These are phyloP conservation scores for Polygonum aviculare DNA, from an alignment of 148 eudicot species.

Conservation along the genomic window DNA sequence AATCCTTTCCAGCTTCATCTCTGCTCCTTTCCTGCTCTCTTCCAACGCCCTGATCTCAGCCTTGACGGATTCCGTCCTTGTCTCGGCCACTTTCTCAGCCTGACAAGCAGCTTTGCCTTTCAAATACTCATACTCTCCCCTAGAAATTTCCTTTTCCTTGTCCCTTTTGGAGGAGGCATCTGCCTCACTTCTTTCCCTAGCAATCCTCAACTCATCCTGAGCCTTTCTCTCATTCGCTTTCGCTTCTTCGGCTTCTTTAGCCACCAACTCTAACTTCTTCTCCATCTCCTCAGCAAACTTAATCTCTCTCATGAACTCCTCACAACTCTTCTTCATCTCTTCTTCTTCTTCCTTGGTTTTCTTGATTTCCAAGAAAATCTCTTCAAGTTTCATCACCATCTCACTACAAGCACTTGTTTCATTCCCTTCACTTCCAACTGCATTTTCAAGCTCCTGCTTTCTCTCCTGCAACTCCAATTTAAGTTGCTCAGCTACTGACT, in stretches of 20 bases:
- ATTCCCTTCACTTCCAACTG: slow-evolving; percentile 25
- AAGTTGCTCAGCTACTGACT: slow-evolving; percentile 20
- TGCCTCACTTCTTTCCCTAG: slow-evolving; percentile 17
- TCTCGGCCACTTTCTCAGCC: slow-evolving; percentile 32
- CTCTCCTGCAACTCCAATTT: slow-evolving; percentile 30
- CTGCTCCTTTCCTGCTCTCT: slow-evolving; percentile 39
- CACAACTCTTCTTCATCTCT: slow-evolving; percentile 24
- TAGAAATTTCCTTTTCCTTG: slow-evolving; percentile 33
- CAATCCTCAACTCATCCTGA: slow-evolving; percentile 31
- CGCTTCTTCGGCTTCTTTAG: slow-evolving; percentile 55
- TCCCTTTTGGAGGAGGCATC: slow-evolving; percentile 19
- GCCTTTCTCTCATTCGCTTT: slow-evolving; percentile 47
- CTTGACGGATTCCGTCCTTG: slow-evolving; percentile 48
- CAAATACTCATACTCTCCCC: slow-evolving; percentile 39
- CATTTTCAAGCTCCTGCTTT: slow-evolving; percentile 42
- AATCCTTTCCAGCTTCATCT: slow-evolving; percentile 37
- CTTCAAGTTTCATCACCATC: slow-evolving; percentile 27
- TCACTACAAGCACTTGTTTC: slow-evolving; percentile 26
- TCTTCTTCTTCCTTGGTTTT: slow-evolving; percentile 35
- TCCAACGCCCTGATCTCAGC: slow-evolving; percentile 53
- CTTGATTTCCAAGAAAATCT: slow-evolving; percentile 32
- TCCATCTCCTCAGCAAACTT: slow-evolving; percentile 33
- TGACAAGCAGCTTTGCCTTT: slow-evolving; percentile 37
- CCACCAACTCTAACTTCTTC: slow-evolving; percentile 27
- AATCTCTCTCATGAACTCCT: slow-evolving; percentile 30